Evolutionary conservation across 129 eudicot genomes (phyloP), one percentile per base, ranked within the genome.

Genomic region (Kitagawia praeruptora): DNA sequence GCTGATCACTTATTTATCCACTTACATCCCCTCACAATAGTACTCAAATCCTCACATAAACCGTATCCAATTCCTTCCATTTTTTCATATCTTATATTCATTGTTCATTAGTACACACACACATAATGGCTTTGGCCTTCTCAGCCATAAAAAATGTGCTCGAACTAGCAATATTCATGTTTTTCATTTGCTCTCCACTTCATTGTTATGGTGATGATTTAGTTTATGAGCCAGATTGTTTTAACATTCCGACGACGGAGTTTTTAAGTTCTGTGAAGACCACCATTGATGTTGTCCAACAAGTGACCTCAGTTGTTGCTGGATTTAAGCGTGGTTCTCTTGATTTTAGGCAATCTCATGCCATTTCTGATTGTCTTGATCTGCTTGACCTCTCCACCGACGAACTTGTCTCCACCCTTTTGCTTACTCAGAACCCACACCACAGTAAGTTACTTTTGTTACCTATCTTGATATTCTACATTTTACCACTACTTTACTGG

Each of bases 301-400:
- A 94, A 27, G 93, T 90, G 40, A 83, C 78, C 27, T 83, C 92
- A 46, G 7, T 87, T 1, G 93, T 94, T 63, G 81, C 91, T 4
- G 74, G 79, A 13, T 86, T 87, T 80, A 66, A 84, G 16, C 81
- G 78, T 8, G 48, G 37, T 6, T 51, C 80, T 70, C 85, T 86
- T 3, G 93, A 87, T 87, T 87, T 90, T 80, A 79, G 97, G 48
- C 73, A 87, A 4, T 70, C 89, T 4, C 87, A 88, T 72, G 98
- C 98, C 79, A 77, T 92, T 79, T n/a, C 84, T 13, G 98, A 95
- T 48, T 95, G 98, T 79, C 88, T 92, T 81, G 98, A 95, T 81
- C 85, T 95, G 75, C 90, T 95, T n/a, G 97, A 95, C 42, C 75
- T 90, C 18, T 88, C 98, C 3, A 81, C 91, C 19, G 96, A 92